These are phyloP conservation scores for Colletotrichum tamarilloi DNA, from an alignment of 2,329 filamentous ascomycete genomes.

Conservation along the genomic window DNA sequence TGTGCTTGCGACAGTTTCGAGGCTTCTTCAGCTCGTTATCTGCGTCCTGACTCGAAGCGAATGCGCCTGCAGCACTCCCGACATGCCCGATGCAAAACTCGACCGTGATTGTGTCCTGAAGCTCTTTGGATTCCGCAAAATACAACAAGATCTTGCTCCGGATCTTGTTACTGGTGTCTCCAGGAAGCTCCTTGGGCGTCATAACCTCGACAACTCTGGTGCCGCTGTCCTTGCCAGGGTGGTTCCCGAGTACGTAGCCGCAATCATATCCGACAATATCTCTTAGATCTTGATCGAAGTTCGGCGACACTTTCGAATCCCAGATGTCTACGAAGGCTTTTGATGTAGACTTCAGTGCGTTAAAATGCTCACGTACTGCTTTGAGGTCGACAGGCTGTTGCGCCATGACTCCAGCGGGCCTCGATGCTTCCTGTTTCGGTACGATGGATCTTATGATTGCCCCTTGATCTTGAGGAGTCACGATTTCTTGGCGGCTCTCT, in stretches of 20 bases:
- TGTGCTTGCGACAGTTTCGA: neutral
- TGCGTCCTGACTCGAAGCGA: neutral
- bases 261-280: neutral
- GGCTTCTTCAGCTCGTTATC: neutral
- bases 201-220: conserved; percentile 2
- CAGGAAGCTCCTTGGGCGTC: neutral
- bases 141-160: neutral
- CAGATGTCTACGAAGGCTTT: neutral
- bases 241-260: conserved; percentile 3
- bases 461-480: too few species aligned
- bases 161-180: neutral
- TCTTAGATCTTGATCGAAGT: too few species aligned
- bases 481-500: neutral
- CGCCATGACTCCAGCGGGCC: neutral
- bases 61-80: neutral
- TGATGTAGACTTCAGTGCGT: neutral
- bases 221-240: neutral
- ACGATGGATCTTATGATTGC: neutral
- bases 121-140: neutral
- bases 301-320: neutral
- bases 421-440: neutral
- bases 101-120: neutral
- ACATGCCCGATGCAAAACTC: neutral
- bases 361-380: neutral
- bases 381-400: neutral